Conservation (phyloP, 2,329 filamentous ascomycete genomes). For the Herpomyces periplanetae region DNA sequence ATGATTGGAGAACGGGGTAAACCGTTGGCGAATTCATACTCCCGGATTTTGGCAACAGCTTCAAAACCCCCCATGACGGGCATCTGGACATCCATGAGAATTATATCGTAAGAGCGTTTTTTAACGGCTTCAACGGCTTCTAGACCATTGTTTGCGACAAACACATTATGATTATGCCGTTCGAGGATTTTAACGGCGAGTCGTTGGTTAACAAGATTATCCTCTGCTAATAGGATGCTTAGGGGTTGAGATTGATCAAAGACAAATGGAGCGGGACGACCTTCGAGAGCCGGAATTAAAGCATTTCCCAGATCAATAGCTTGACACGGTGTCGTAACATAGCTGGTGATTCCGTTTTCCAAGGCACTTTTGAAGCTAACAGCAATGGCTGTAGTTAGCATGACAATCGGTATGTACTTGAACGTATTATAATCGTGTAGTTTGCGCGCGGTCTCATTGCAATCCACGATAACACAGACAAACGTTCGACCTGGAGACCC, state of each 20-base stretch:
- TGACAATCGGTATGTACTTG: conserved; percentile 84
- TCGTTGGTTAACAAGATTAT: conserved; percentile 88
- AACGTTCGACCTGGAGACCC: conserved; percentile 19
- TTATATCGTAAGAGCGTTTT: conserved; percentile 67
- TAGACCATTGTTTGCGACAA: conserved; percentile 70
- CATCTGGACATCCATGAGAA: conserved; percentile 98
- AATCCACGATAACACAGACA: conserved; percentile 84
- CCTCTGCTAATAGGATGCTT: conserved; percentile 72
- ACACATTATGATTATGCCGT: conserved; percentile 73
- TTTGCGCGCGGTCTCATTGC: conserved; percentile 51
- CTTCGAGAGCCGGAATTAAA: conserved; percentile 77
- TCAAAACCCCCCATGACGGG: conserved; percentile 98
- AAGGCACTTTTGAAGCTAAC: conserved; percentile 73
- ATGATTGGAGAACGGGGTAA: conserved; percentile 70
- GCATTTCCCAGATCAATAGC: conserved; percentile 80
- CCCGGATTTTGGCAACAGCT: conserved; percentile 74
- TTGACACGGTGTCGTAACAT: conserved; percentile 87
- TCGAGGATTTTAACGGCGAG: conserved; percentile 84
- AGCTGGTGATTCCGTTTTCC: conserved; percentile 85
- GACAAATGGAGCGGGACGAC: conserved; percentile 53
- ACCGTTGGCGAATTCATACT: conserved; percentile 50
- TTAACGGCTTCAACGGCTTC: conserved; percentile 79
- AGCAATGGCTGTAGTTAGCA: conserved; percentile 53
- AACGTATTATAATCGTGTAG: conserved; percentile 65
- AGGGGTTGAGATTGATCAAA: conserved; percentile 84